phyloP scores from a whole-genome alignment of 228 moss, liverwort and hornwort genomes.

The Sphagnum fallax region DNA sequence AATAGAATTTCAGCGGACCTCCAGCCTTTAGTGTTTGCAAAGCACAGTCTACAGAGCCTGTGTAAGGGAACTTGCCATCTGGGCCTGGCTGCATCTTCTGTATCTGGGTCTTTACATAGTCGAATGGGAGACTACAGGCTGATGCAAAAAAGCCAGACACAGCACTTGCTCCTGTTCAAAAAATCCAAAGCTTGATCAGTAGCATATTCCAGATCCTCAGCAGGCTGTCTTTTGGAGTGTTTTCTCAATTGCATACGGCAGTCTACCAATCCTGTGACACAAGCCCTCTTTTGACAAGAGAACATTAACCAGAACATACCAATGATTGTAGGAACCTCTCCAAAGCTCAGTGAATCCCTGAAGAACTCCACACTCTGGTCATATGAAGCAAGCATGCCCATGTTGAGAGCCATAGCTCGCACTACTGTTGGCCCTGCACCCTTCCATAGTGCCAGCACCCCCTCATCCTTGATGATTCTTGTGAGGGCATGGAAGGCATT shows the following conservation, averaged over 20 bases:
- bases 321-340: constrained; percentile 69
- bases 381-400: constrained; percentile 98
- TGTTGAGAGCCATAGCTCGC: constrained; percentile 93
- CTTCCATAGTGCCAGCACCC: constrained; percentile 88
- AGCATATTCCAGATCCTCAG: neutral
- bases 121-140: constrained; percentile 96
- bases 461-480: constrained; percentile 74
- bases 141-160: constrained; percentile 95
- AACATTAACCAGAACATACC: constrained; percentile 4
- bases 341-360: constrained; percentile 65
- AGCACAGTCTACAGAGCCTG: constrained; percentile 87
- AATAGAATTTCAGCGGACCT: constrained; percentile 83
- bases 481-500: constrained; percentile 91
- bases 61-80: constrained; percentile 91
- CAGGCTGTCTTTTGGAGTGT: neutral
- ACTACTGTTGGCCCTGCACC: constrained; percentile 94
- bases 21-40: constrained; percentile 45
- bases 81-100: constrained; percentile 99
- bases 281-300: too few species aligned
- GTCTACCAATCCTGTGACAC: too few species aligned
- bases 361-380: constrained; percentile 88
- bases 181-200: neutral
- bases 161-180: constrained; percentile 56
- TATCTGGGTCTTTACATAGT: constrained; percentile 93
- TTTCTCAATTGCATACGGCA: too few species aligned